Percentiles rank a stretch among this genome's conserved stretches.
Conservation (phyloP, 2,329 filamentous ascomycete genomes). For the Aaosphaeria arxii region DNA sequence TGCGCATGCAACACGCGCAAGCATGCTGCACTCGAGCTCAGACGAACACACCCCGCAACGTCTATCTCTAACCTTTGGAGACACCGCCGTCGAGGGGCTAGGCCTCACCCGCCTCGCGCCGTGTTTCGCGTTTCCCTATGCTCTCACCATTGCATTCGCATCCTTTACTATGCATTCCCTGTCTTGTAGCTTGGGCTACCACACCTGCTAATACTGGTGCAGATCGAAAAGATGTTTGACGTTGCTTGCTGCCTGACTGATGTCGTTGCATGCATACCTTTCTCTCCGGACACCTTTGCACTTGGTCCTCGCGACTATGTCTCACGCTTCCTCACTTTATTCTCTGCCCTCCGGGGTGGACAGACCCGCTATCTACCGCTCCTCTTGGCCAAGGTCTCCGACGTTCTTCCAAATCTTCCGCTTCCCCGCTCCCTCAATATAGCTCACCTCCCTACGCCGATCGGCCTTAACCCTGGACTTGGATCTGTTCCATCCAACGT, state of each 20-base stretch:
- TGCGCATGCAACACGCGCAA: too few relatives aligned
- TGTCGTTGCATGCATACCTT: slow-evolving; percentile 62
- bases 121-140: not conserved
- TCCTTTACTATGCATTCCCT: slow-evolving; percentile 4
- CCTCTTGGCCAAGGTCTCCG: slow-evolving; percentile 71
- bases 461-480: slow-evolving; percentile 21
- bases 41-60: slow-evolving; percentile 15
- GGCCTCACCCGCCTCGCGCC: not conserved
- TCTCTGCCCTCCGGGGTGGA: slow-evolving; percentile 70
- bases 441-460: slow-evolving; percentile 23
- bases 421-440: slow-evolving; percentile 34
- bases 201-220: slow-evolving; percentile 3
- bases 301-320: slow-evolving; percentile 67
- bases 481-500: slow-evolving; percentile 29
- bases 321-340: slow-evolving; percentile 62
- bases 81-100: slow-evolving; percentile 5
- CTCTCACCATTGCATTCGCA: not conserved
- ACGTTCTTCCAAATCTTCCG: slow-evolving; percentile 58
- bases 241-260: slow-evolving; percentile 71
- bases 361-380: slow-evolving; percentile 75
- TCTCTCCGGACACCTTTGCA: slow-evolving; percentile 55
- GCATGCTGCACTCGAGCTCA: too few relatives aligned
- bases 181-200: slow-evolving; percentile 20
- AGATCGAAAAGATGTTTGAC: slow-evolving; percentile 79
- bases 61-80: slow-evolving; percentile 23